Evolutionary conservation across 192 early-diverging fungal species (phyloP).

Genomic region (Podila minutissima): DNA sequence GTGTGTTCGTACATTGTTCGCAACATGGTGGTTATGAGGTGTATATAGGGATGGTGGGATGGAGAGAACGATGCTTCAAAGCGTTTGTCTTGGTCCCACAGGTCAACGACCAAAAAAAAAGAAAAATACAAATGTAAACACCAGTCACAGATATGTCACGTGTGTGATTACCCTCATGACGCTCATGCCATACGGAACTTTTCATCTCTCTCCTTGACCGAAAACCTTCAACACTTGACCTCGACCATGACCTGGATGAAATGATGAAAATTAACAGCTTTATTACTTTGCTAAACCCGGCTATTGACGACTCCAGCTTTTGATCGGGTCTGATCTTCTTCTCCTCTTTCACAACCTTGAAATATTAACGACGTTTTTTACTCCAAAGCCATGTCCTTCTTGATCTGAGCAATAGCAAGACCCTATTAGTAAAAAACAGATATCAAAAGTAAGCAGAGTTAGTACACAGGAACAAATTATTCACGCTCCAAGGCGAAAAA

Average conservation of each 20-base stretch:
- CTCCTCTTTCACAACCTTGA: background rate
- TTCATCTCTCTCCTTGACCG: no score
- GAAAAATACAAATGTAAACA: conserved; percentile 1
- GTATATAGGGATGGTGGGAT: background rate
- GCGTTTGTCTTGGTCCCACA: no score
- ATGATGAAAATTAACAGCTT: no score
- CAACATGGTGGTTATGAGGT: conserved; percentile 15
- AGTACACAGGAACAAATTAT: background rate
- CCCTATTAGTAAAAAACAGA: conserved; percentile 56
- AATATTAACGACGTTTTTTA: conserved; percentile 27
- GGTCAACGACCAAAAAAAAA: no score
- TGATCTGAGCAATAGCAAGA: conserved; percentile 95
- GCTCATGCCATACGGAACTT: no score
- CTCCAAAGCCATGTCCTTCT: conserved; percentile 88
- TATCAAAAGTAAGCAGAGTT: background rate
- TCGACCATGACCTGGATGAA: no score
- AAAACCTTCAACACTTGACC: no score
- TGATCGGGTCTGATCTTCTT: background rate
- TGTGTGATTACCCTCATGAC: no score
- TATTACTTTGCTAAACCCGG: no score
- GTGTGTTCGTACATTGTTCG: conserved; percentile 28
- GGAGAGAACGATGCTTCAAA: background rate
- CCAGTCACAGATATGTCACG: background rate
- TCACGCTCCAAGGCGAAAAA: no score
- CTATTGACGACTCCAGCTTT: no score